Evolutionary conservation across 2,329 filamentous ascomycete species (phyloP).

Genomic region (Aureobasidium melanogenum): DNA sequence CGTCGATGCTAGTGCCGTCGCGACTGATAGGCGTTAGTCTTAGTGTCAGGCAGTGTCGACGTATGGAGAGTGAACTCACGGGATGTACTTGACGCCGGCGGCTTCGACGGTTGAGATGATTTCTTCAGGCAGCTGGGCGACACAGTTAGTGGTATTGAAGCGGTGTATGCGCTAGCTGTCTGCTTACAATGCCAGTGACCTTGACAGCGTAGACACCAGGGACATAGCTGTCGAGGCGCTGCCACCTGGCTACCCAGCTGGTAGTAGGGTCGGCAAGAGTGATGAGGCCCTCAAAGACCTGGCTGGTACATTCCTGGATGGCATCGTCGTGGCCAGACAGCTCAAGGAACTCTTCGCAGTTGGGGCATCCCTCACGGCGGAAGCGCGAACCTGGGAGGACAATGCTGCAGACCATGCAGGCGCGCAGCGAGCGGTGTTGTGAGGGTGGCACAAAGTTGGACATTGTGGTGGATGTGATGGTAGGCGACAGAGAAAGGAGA

Average conservation of each 20-base stretch:
- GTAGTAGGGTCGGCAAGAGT: slow-evolving; percentile 70
- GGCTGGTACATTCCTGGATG: slow-evolving; percentile 87
- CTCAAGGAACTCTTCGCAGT: slow-evolving; percentile 89
- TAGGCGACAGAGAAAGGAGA: not conserved
- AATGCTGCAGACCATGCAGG: slow-evolving; percentile 98
- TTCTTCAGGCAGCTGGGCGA: slow-evolving; percentile 46
- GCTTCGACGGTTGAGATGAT: slow-evolving; percentile 47
- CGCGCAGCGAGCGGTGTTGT: slow-evolving; percentile 80
- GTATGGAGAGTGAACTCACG: slow-evolving; percentile 30
- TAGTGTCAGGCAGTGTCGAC: not conserved
- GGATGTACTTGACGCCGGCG: slow-evolving; percentile 53
- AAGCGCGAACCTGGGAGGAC: slow-evolving; percentile 79
- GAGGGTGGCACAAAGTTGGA: slow-evolving; percentile 61
- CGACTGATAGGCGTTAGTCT: slow-evolving; percentile 1
- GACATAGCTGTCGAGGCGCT: slow-evolving; percentile 81
- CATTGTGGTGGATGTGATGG: slow-evolving; percentile 26
- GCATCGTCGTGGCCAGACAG: slow-evolving; percentile 67
- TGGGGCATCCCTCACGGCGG: slow-evolving; percentile 79
- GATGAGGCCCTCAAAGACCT: slow-evolving; percentile 91
- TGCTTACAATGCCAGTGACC: slow-evolving; percentile 66
- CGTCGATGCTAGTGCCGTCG: slow-evolving; percentile 10
- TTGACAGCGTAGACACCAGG: slow-evolving; percentile 89
- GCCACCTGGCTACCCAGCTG: slow-evolving; percentile 96
- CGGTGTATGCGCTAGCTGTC: not conserved
- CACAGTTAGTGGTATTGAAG: slow-evolving; percentile 10